Evolutionary conservation across 305 asterid genomes (phyloP).

Genomic region (Salvia sclarea): DNA sequence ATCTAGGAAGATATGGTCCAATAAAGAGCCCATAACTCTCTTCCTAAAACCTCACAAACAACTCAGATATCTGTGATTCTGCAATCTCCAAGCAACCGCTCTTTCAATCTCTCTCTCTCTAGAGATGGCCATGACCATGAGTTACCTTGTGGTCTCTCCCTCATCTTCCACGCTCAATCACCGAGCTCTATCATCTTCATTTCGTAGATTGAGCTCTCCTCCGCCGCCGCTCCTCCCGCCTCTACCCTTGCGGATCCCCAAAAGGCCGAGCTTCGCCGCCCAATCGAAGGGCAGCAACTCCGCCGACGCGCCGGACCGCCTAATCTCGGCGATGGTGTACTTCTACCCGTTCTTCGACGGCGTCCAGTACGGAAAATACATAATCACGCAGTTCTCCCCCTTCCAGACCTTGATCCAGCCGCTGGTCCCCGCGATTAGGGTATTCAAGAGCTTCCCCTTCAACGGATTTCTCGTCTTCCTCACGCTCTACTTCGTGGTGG

Average conservation of each 20-base stretch:
- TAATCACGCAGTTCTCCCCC: constrained; percentile 75
- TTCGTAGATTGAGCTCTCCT: constrained; percentile 13
- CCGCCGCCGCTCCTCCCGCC: constrained; percentile 23
- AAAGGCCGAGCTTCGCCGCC: constrained; percentile 30
- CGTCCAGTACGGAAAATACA: constrained; percentile 78
- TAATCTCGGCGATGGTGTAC: constrained; percentile 84
- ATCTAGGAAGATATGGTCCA: neutral
- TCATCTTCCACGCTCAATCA: constrained; percentile 27
- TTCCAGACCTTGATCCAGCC: constrained; percentile 71
- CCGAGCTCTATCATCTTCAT: constrained; percentile 25
- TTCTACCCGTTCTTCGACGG: constrained; percentile 97
- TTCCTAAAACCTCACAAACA: neutral
- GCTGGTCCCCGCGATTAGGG: constrained; percentile 74
- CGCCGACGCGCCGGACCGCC: constrained; percentile 82
- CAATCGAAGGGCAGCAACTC: constrained; percentile 65
- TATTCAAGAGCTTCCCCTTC: constrained; percentile 86
- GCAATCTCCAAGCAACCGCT: constrained; percentile 26
- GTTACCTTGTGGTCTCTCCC: constrained; percentile 44
- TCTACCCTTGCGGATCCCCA: constrained; percentile 29
- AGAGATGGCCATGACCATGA: constrained; percentile 55
- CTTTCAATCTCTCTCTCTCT: constrained; percentile 14
- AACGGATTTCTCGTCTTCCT: constrained; percentile 76
- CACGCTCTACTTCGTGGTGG: constrained; percentile 83
- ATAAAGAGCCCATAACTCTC: constrained; percentile 6
- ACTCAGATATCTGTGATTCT: constrained; percentile 25